These are phyloP conservation scores for Globisporangium nunn DNA, from an alignment of 352 stramenopile genomes.

Conservation along the genomic window DNA sequence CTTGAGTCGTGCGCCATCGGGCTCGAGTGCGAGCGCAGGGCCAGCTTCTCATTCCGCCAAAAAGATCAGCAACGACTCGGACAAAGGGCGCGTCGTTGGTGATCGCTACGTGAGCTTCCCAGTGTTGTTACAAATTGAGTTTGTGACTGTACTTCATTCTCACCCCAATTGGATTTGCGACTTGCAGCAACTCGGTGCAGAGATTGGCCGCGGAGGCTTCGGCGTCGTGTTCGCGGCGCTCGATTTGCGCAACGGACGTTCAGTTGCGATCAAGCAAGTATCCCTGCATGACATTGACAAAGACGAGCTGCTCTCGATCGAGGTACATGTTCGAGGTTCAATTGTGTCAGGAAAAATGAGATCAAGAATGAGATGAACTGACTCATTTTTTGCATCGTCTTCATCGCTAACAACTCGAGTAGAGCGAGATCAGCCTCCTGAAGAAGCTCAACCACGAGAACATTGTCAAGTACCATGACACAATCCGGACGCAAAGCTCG, in stretches of 20 bases:
- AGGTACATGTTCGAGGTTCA: slow-evolving; percentile 21
- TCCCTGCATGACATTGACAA: slow-evolving; percentile 80
- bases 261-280: slow-evolving; percentile 85
- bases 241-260: slow-evolving; percentile 74
- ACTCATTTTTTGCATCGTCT: not conserved
- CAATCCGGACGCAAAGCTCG: slow-evolving; percentile 80
- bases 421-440: slow-evolving; percentile 90
- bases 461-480: slow-evolving; percentile 95
- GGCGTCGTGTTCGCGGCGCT: slow-evolving; percentile 87
- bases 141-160: not conserved
- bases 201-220: slow-evolving; percentile 91
- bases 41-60: slow-evolving; percentile 3
- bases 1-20: slow-evolving; percentile 2
- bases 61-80: slow-evolving; percentile 22
- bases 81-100: slow-evolving; percentile 63
- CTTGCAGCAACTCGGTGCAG: slow-evolving; percentile 79
- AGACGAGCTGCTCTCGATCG: slow-evolving; percentile 75
- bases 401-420: not conserved
- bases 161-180: not conserved
- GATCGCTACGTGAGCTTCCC: slow-evolving; percentile 54
- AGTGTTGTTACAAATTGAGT: not conserved
- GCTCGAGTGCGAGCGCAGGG: not conserved
- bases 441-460: slow-evolving; percentile 92
- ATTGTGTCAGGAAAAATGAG: not conserved
- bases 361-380: not conserved